Conservation (phyloP, 768 basidiomycete species). For the Kwoniella botswanensis region DNA sequence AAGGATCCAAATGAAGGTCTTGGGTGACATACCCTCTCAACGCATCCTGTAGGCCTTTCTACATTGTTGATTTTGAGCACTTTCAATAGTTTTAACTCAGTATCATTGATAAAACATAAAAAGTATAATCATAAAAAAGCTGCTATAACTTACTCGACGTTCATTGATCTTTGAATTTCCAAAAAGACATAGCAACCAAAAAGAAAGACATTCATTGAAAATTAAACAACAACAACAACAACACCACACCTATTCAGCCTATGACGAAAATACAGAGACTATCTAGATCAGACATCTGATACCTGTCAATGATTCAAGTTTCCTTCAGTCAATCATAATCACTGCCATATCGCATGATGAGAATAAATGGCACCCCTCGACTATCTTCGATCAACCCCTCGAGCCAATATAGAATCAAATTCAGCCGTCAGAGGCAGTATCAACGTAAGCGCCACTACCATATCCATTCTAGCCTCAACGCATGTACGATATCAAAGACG, state of each 20-base stretch:
- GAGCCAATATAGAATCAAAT: background rate
- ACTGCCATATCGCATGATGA: conserved; percentile 16
- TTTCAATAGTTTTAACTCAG: background rate
- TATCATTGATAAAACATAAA: background rate
- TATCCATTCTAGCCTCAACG: background rate
- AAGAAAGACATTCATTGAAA: background rate
- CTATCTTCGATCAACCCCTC: background rate
- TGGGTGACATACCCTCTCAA: background rate
- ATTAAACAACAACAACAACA: background rate
- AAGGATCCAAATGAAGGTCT: too few species aligned
- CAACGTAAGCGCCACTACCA: background rate
- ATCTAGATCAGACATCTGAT: too few species aligned
- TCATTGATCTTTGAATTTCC: background rate
- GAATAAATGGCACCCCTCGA: conserved; percentile 23
- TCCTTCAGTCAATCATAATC: background rate
- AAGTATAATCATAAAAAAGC: background rate
- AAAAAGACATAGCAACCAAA: too few species aligned
- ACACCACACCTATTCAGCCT: background rate
- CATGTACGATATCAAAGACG: background rate
- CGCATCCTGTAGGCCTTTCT: background rate
- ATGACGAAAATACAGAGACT: background rate
- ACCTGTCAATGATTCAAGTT: background rate
- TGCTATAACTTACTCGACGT: background rate
- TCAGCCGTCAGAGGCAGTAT: background rate
- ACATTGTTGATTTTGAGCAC: too few species aligned